Evolutionary conservation across 129 eudicot species (phyloP), one percentile per base, ranked within the genome.

Genomic region (Heracleum sosnowskyi): DNA sequence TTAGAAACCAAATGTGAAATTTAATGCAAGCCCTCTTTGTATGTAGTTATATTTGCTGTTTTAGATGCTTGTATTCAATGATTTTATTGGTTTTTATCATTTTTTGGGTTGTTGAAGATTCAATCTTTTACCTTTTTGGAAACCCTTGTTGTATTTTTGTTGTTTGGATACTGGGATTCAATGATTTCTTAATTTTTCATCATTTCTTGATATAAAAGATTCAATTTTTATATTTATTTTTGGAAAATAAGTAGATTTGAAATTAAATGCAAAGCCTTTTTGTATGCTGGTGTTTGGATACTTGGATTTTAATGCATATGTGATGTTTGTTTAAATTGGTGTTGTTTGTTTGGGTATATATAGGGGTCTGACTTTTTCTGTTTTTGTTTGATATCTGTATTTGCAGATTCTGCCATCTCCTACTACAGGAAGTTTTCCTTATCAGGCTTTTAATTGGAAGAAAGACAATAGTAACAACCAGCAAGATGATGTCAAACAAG

Each of bases 371-470:
- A 60, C 33, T 69, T 69, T 69, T 35, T 69, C 0, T 36, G 26
- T 73, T 73, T 26, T 28, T 7, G 33, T 42, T 47, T 37, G 80
- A 2, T 77, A 60, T 57, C 13, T 79, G 1, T 49, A 20, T 84
- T 69, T 87, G 90, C 85, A 93, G 98, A 62, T 85, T 77, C 82
- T 93, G 83, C 82, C 93, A 57, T 93, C 98, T 71, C 98, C 98
- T 26, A 93, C 98, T 28, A 93, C 98, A 49, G 98, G 98, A 66
- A 78, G 90, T 44, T 89, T 93, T 79, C 86, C 88, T 31, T 83
- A 72, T 7, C 90, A 89, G 36, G 79, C 85, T 79, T 87, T 82
- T 57, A 78, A 85, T 77, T 86, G 91, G 97, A 87, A 79, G 44
- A 75, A 79, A 68, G 34, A 73, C 29, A 69, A 62, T 81, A 85